Percentiles rank a stretch among this genome's conserved stretches.
Evolutionary conservation across 192 early-diverging fungal genomes (phyloP).

Genomic region (Obelidium mucronatum): DNA sequence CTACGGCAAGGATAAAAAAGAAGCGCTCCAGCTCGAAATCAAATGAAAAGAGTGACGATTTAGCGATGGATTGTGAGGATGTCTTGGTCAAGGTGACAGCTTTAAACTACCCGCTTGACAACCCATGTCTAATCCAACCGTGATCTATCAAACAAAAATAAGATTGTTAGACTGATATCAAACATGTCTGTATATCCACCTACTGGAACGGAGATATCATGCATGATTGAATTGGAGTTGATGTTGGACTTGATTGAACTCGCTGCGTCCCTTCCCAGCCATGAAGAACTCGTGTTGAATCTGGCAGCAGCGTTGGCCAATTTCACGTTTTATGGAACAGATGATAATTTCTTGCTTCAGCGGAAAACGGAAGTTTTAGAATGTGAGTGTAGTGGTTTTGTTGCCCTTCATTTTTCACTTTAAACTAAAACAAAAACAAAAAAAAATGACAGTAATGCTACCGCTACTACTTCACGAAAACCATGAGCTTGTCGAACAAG

Average conservation of each 20-base stretch:
- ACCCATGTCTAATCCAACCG: no score
- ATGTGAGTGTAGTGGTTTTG: constrained; percentile 28
- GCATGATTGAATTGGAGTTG: constrained; percentile 55
- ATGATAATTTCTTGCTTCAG: constrained; percentile 32
- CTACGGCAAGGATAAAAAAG: neutral
- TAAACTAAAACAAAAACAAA: no score
- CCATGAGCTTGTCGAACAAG: constrained; percentile 49
- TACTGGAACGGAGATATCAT: constrained; percentile 33
- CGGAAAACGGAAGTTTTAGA: constrained; percentile 35
- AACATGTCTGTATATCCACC: constrained; percentile 46
- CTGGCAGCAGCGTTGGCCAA: constrained; percentile 52
- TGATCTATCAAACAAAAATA: no score
- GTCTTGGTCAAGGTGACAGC: constrained; percentile 43
- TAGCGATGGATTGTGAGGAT: neutral
- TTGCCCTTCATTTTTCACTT: no score
- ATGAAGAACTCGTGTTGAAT: constrained; percentile 57
- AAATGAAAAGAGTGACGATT: neutral
- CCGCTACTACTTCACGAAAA: constrained; percentile 48
- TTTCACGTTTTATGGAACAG: constrained; percentile 49
- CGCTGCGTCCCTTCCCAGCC: neutral
- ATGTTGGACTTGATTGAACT: constrained; percentile 49
- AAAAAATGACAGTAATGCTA: constrained; percentile 30
- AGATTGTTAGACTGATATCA: constrained; percentile 53
- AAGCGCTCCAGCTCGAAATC: no score
- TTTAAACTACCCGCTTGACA: no score